Evolutionary conservation across 2,329 filamentous ascomycete genomes (phyloP), one percentile per base, ranked within the genome.

Genomic region (Hypoxylon sp.): DNA sequence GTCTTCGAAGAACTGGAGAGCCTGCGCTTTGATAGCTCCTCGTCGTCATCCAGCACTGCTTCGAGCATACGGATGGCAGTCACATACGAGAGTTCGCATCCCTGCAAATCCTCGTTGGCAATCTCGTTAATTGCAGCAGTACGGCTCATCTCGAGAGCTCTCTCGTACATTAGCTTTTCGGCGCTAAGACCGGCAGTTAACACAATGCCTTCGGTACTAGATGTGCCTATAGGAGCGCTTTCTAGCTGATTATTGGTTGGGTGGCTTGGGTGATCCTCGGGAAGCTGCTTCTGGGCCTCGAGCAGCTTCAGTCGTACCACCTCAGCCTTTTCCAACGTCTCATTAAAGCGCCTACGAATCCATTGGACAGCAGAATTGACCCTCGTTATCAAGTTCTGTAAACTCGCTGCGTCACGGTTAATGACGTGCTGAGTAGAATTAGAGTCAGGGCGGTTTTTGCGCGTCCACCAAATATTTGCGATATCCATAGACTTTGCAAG

Each of bases 111-210:
- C 69, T 96, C 93, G 63, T 95, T 94, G 1, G 96, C 93, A 53
- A 99, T 92, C 81, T 99, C 96, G 74, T 97, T 97, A 76, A 98
- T 96, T 6, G 96, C 96, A 6, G 96, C 95, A 3, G 93, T 90
- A 57, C 94, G 90, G 78, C 94, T 98, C 96, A 99, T 98, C 79
- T 99, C 96, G 21, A 98, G 83, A 0, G 96, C 96, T 50, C 96
- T 92, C 74, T 99, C 96, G 77, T 98, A 99, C 94, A 99, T 98
- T 49, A 99, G 84, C 80, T 94, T 97, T 82, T 98, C 96, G 0
- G 96, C 96, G 21, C 94, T 98, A 61, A 98, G 90, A 1, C 95
- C 96, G 1, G 93, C 89, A 13, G 93, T 97, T 25, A 99, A 86
- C 51, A 92, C 88, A 25, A 98, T 93, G 57, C 93, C 91, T 67